Percentiles rank a stretch among this genome's conserved stretches.
Evolutionary conservation across 768 basidiomycete genomes (phyloP).

Genomic region (Suillus occidentalis): DNA sequence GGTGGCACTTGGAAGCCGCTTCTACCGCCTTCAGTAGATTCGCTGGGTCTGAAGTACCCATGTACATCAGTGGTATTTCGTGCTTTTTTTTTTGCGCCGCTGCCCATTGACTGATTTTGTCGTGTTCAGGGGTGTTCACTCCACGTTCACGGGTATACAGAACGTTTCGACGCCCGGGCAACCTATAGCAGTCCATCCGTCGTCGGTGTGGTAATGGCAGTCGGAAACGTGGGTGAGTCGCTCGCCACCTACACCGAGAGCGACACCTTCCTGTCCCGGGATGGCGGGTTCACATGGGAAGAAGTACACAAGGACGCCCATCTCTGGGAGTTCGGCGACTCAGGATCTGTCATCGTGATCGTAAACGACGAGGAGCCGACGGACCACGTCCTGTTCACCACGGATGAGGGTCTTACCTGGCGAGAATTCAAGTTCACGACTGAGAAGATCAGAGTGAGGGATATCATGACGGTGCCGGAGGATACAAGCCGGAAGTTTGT

Average conservation of each 20-base stretch:
- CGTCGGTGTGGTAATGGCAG: conserved; percentile 91
- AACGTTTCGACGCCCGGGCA: conserved; percentile 83
- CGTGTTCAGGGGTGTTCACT: conserved; percentile 70
- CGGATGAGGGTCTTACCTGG: conserved; percentile 88
- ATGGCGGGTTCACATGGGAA: conserved; percentile 97
- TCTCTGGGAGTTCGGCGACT: conserved; percentile 98
- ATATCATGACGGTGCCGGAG: conserved; percentile 83
- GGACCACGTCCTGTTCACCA: conserved; percentile 85
- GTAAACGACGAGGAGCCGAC: conserved; percentile 95
- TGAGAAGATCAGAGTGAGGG: conserved; percentile 68
- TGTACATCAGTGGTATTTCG: conserved; percentile 65
- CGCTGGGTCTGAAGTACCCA: conserved; percentile 66
- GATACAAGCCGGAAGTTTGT: conserved; percentile 94
- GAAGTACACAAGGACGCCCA: conserved; percentile 98
- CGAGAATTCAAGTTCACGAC: conserved; percentile 78
- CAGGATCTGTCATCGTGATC: conserved; percentile 89
- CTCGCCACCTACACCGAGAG: conserved; percentile 81
- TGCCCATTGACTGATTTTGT: conserved; percentile 5
- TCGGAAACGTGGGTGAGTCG: conserved; percentile 90
- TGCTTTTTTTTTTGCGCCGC: neutral
- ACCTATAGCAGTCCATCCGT: conserved; percentile 93
- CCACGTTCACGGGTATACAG: conserved; percentile 95
- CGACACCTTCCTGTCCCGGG: conserved; percentile 95
- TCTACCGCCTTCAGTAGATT: conserved; percentile 72
- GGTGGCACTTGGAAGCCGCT: conserved; percentile 88